Percentiles rank a stretch among this genome's conserved stretches.
These are phyloP conservation scores for Phialophora expanda DNA, from an alignment of 2,329 filamentous ascomycete genomes.

Conservation along the genomic window DNA sequence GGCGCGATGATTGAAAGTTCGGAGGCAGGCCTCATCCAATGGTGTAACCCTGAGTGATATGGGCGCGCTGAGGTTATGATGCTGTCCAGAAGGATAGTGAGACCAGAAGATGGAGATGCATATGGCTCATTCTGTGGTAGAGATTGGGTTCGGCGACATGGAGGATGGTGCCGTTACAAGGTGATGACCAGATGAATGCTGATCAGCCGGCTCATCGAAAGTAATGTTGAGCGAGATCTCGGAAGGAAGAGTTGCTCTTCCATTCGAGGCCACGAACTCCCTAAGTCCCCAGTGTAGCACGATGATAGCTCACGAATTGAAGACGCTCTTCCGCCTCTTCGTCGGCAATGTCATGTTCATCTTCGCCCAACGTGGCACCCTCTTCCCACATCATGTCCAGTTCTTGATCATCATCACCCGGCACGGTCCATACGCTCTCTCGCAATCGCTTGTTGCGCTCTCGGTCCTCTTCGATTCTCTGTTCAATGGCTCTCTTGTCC, in stretches of 20 bases:
- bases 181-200: neutral
- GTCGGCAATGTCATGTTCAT: slow-evolving; percentile 76
- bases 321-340: slow-evolving; percentile 71
- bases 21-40: neutral
- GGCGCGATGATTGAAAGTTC: neutral
- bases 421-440: slow-evolving; percentile 92
- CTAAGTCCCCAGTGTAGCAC: slow-evolving; percentile 28
- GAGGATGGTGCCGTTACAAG: neutral
- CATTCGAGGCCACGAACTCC: neutral
- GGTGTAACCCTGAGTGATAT: neutral
- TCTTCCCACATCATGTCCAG: slow-evolving; percentile 85
- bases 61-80: neutral
- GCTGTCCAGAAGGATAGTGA: neutral
- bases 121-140: neutral
- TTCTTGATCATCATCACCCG: slow-evolving; percentile 69
- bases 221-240: slow-evolving; percentile 25
- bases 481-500: slow-evolving; percentile 89
- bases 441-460: slow-evolving; percentile 90
- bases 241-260: neutral
- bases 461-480: slow-evolving; percentile 94
- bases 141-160: neutral
- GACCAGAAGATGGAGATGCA: neutral
- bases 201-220: neutral
- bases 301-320: slow-evolving; percentile 42
- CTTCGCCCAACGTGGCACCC: slow-evolving; percentile 81